phyloP scores from a whole-genome alignment of 169 alveolate genomes.

The Plasmodium vivax region DNA sequence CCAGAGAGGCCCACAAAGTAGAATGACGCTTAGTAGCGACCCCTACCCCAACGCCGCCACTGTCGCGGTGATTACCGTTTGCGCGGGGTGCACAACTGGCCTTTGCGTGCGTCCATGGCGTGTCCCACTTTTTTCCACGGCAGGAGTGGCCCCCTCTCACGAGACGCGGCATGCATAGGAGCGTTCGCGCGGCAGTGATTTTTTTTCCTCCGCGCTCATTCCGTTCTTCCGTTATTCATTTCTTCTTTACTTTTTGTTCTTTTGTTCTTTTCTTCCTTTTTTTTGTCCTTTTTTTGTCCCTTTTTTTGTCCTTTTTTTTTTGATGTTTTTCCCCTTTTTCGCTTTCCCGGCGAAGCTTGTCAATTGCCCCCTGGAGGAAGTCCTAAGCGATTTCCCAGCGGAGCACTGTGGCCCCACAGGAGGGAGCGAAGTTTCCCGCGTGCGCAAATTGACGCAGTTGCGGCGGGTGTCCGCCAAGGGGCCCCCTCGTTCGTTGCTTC shows the following conservation, averaged over 20 bases:
- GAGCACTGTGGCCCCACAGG: background rate
- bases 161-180: background rate
- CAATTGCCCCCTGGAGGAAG: background rate
- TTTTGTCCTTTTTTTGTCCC: background rate
- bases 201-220: background rate
- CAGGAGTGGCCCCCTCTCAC: background rate
- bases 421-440: background rate
- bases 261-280: background rate
- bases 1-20: background rate
- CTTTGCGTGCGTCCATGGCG: background rate
- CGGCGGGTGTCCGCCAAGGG: too few relatives aligned
- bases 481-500: background rate
- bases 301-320: background rate
- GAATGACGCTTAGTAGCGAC: background rate
- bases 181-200: background rate
- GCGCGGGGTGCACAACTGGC: background rate
- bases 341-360: background rate
- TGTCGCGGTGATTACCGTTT: background rate
- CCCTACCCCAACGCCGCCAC: background rate
- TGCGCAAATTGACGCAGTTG: too few relatives aligned
- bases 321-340: background rate
- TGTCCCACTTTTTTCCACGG: background rate
- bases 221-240: background rate
- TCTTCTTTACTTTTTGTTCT: background rate
- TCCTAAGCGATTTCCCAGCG: background rate